Evolutionary conservation across 2,329 filamentous ascomycete species (phyloP).

Genomic region (Microcera coccophila): DNA sequence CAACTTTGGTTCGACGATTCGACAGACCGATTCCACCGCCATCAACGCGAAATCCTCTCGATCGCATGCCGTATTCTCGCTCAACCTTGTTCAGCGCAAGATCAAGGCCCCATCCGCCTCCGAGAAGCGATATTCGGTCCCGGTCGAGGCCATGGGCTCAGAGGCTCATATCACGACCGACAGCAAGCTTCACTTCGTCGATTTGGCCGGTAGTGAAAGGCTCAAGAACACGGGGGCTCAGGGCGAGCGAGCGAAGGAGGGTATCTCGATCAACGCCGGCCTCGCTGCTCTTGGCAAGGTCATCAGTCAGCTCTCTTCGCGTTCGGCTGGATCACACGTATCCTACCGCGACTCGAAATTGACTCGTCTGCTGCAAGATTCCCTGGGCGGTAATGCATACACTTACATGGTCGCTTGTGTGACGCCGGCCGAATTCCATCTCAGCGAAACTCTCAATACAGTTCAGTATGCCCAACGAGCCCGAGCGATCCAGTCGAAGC

Average conservation of each 20-base stretch:
- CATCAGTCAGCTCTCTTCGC: slow-evolving; percentile 93
- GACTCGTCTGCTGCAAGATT: slow-evolving; percentile 92
- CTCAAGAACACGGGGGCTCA: slow-evolving; percentile 96
- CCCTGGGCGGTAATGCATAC: slow-evolving; percentile 91
- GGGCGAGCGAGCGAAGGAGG: slow-evolving; percentile 89
- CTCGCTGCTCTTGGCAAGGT: slow-evolving; percentile 94
- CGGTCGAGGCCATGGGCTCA: slow-evolving; percentile 68
- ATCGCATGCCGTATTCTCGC: slow-evolving; percentile 93
- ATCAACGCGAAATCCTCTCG: slow-evolving; percentile 97
- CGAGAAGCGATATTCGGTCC: slow-evolving; percentile 85
- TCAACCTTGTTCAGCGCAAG: slow-evolving; percentile 88
- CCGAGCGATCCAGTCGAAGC: slow-evolving; percentile 94
- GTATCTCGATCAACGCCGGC: slow-evolving; percentile 96
- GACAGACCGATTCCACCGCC: slow-evolving; percentile 93
- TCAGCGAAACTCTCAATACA: slow-evolving; percentile 96
- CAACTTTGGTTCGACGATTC: slow-evolving; percentile 88
- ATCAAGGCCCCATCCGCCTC: slow-evolving; percentile 50
- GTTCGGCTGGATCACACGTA: slow-evolving; percentile 81
- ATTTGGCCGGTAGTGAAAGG: slow-evolving; percentile 92
- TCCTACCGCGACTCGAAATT: slow-evolving; percentile 98
- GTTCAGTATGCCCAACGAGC: slow-evolving; percentile 96
- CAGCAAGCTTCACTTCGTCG: slow-evolving; percentile 98
- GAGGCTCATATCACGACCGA: slow-evolving; percentile 78
- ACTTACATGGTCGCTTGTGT: slow-evolving; percentile 99
- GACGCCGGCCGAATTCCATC: slow-evolving; percentile 91